These are phyloP conservation scores for Capsella bursapastoris DNA, from an alignment of 345 rosid genomes.

Conservation along the genomic window DNA sequence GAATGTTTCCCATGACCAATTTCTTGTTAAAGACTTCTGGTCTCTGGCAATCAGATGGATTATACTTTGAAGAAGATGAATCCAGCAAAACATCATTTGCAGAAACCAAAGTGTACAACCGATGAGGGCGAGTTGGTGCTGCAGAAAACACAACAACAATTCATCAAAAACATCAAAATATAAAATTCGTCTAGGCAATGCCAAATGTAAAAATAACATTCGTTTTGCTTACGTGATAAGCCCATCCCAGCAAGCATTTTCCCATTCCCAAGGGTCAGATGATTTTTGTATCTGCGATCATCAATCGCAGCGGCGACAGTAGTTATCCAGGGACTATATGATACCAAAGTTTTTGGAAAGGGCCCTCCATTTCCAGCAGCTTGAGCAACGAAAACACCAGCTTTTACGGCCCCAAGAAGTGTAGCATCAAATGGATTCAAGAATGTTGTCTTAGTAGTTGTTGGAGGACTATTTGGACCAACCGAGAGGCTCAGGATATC, in stretches of 20 bases:
- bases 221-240: slow-evolving; percentile 69
- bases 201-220: slow-evolving; percentile 20
- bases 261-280: slow-evolving; percentile 83
- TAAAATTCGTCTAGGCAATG: neutral
- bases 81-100: slow-evolving; percentile 93
- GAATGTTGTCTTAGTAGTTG: slow-evolving; percentile 83
- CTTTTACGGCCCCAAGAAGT: slow-evolving; percentile 98
- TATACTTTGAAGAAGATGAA: slow-evolving; percentile 73
- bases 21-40: slow-evolving; percentile 92
- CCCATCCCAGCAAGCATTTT: slow-evolving; percentile 83
- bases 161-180: slow-evolving; percentile 15
- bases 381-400: slow-evolving; percentile 97
- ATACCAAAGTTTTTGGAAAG: slow-evolving; percentile 88
- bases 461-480: slow-evolving; percentile 95
- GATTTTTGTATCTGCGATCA: slow-evolving; percentile 92
- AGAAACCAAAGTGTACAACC: slow-evolving; percentile 77
- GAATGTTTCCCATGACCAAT: slow-evolving; percentile 83
- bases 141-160: slow-evolving; percentile 40
- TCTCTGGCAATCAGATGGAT: slow-evolving; percentile 96
- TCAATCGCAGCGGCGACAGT: slow-evolving; percentile 97
- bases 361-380: slow-evolving; percentile 99
- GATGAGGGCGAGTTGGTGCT: slow-evolving; percentile 85
- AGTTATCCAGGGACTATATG: slow-evolving; percentile 97
- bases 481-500: slow-evolving; percentile 96
- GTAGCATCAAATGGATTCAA: slow-evolving; percentile 95